These are phyloP conservation scores for Metarhizium sp. DNA, from an alignment of 2,329 filamentous ascomycete genomes.

Conservation along the genomic window DNA sequence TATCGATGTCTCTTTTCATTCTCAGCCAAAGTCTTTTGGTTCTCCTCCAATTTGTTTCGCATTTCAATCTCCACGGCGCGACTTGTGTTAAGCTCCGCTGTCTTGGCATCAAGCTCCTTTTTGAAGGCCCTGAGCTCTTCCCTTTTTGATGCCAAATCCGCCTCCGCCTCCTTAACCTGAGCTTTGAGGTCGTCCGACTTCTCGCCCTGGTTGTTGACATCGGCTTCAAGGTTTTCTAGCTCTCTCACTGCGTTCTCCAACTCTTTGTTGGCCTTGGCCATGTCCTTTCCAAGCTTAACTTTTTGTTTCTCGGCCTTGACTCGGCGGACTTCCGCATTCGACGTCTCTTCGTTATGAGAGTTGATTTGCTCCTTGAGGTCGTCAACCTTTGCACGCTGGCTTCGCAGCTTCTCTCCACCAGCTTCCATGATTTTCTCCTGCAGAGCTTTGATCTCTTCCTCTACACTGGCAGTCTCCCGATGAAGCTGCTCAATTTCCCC, in stretches of 20 bases:
- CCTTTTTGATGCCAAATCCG: conserved; percentile 68
- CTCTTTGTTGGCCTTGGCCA: conserved; percentile 70
- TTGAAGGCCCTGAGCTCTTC: conserved; percentile 73
- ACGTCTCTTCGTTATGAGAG: conserved; percentile 70
- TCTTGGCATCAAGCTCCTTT: conserved; percentile 77
- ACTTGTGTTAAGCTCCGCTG: conserved; percentile 76
- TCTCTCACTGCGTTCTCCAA: conserved; percentile 63
- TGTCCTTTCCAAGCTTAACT: conserved; percentile 76
- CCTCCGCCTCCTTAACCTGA: conserved; percentile 73
- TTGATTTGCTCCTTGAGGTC: conserved; percentile 78
- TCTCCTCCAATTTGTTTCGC: conserved; percentile 95
- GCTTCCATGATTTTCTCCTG: conserved; percentile 99
- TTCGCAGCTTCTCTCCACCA: conserved; percentile 83
- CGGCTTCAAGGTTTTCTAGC: conserved; percentile 66
- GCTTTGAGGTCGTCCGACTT: conserved; percentile 64
- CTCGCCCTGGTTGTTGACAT: conserved; percentile 67
- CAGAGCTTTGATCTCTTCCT: conserved; percentile 83
- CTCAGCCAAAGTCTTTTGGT: conserved; percentile 78
- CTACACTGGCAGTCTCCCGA: conserved; percentile 77
- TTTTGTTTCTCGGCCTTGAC: conserved; percentile 92
- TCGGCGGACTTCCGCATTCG: conserved; percentile 76
- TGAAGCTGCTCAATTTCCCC: conserved; percentile 73
- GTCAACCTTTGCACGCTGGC: conserved; percentile 87
- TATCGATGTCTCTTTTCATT: conserved; percentile 77
- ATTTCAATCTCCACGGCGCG: conserved; percentile 92